Conservation (phyloP, 2,329 filamentous ascomycete genomes). For the Sordariomycetes sp. region DNA sequence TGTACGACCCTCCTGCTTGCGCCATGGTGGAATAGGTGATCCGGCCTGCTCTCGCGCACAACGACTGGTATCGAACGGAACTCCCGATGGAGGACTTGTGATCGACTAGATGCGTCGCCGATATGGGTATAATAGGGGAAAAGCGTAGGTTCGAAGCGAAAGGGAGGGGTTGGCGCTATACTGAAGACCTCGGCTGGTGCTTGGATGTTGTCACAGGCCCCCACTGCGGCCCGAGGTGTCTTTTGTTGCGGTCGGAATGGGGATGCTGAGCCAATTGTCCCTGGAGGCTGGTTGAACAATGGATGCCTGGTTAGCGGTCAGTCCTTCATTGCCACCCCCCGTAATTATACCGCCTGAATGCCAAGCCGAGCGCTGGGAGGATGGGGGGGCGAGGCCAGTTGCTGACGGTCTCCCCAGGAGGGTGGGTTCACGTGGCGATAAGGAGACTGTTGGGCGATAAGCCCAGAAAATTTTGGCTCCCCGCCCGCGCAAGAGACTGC, state of each 20-base stretch:
- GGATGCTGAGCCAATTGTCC: neutral
- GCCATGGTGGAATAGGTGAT: slow-evolving; percentile 52
- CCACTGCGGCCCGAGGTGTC: neutral
- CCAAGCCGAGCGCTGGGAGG: neutral
- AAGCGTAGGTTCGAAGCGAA: neutral
- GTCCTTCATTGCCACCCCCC: neutral
- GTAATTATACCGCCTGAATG: neutral
- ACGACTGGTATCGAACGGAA: neutral
- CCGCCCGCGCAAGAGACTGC: neutral
- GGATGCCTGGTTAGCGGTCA: neutral
- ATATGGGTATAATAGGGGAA: neutral
- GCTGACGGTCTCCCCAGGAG: neutral
- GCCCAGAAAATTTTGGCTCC: neutral
- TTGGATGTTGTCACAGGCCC: neutral
- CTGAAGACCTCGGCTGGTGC: neutral
- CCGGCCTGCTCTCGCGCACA: neutral
- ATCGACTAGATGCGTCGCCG: neutral
- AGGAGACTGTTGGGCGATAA: neutral
- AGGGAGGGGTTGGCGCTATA: neutral
- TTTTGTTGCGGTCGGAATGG: neutral
- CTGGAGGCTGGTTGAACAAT: neutral
- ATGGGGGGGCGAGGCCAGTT: neutral
- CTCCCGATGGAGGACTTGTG: neutral
- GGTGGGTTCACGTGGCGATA: slow-evolving; percentile 1
- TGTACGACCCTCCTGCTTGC: slow-evolving; percentile 77